These are phyloP conservation scores for Monosporascus sp. DNA, from an alignment of 2,329 filamentous ascomycete species.

Conservation along the genomic window DNA sequence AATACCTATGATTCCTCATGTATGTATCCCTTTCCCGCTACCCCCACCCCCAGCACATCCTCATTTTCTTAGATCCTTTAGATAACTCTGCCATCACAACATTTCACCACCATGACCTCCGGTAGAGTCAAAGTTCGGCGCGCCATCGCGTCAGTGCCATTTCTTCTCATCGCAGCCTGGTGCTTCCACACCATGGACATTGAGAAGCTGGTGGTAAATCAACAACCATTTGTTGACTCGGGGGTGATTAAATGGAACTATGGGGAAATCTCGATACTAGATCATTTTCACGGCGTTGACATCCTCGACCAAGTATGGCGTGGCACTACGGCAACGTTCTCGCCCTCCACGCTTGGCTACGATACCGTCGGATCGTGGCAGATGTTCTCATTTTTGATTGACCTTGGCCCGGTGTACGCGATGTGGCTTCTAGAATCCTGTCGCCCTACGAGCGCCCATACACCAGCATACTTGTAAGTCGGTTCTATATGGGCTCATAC, in stretches of 20 bases:
- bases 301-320: slow-evolving; percentile 14
- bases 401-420: slow-evolving; percentile 18
- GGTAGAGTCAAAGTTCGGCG: background rate
- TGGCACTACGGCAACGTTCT: slow-evolving; percentile 12
- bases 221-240: slow-evolving; percentile 10
- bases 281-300: slow-evolving; percentile 10
- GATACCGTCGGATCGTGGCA: slow-evolving; percentile 19
- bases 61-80: too few species aligned
- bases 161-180: slow-evolving; percentile 12
- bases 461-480: slow-evolving; percentile 17
- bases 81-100: too few species aligned
- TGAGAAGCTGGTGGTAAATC: slow-evolving; percentile 5
- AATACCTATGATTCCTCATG: too few species aligned
- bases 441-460: slow-evolving; percentile 9
- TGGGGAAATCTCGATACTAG: slow-evolving; percentile 11
- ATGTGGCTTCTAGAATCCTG: slow-evolving; percentile 18
- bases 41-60: too few species aligned
- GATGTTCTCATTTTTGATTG: slow-evolving; percentile 16
- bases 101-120: background rate
- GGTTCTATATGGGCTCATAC: background rate
- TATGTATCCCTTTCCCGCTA: too few species aligned
- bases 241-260: slow-evolving; percentile 15
- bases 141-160: slow-evolving; percentile 7
- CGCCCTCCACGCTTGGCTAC: slow-evolving; percentile 11
- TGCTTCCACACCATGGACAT: slow-evolving; percentile 10